These are phyloP conservation scores for Fraxinus sp. DNA, from an alignment of 305 asterid species.

Conservation along the genomic window DNA sequence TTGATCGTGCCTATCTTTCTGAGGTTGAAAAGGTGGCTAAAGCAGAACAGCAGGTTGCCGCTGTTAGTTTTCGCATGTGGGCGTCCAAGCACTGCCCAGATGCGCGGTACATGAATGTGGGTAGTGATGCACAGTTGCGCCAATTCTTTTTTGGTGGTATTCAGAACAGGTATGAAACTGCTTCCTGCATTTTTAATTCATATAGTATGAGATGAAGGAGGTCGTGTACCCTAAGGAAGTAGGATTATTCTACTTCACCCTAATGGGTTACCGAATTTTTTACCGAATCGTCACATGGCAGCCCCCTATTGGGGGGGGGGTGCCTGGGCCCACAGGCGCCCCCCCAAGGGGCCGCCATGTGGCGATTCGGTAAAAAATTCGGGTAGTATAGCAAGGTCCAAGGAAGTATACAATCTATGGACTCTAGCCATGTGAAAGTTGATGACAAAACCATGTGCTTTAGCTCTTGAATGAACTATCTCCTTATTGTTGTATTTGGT, in stretches of 20 bases:
- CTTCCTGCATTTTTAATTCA: neutral
- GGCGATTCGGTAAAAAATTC: too few species aligned
- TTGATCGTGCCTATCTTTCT: slow-evolving; percentile 86
- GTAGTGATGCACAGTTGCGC: slow-evolving; percentile 92
- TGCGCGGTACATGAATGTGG: slow-evolving; percentile 84
- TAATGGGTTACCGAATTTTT: too few species aligned
- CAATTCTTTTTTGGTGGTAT: slow-evolving; percentile 90
- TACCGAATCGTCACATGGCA: too few species aligned
- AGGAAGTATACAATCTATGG: neutral
- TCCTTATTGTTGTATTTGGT: neutral
- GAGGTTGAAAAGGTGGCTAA: slow-evolving; percentile 87
- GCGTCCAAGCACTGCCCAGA: slow-evolving; percentile 83
- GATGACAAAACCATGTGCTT: neutral
- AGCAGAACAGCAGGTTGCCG: slow-evolving; percentile 80
- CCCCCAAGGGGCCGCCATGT: too few species aligned
- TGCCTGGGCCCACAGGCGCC: too few species aligned
- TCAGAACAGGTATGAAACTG: slow-evolving; percentile 61
- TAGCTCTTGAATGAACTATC: neutral
- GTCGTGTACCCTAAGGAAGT: neutral
- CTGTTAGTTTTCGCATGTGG: slow-evolving; percentile 87
- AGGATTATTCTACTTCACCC: too few species aligned
- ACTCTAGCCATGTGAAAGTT: slow-evolving; percentile 10
- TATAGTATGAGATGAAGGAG: slow-evolving; percentile 1
- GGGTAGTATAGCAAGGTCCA: too few species aligned
- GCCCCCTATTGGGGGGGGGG: too few species aligned